phyloP scores from a whole-genome alignment of 2,329 filamentous ascomycete genomes.

The Salinomyces thailandicus region DNA sequence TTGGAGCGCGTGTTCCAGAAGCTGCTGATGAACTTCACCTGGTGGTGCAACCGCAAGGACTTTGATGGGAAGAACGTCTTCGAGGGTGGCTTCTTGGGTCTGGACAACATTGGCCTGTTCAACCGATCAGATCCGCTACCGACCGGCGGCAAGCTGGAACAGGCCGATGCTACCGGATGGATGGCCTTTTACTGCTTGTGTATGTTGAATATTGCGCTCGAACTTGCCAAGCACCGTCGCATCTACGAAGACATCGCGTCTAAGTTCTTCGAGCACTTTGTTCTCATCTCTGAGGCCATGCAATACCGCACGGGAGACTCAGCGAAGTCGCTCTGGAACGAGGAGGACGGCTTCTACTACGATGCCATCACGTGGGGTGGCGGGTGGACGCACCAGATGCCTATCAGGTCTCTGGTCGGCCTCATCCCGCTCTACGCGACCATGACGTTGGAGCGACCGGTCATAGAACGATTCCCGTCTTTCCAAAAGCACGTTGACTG shows the following conservation, averaged over 20 bases:
- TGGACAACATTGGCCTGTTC: slow-evolving; percentile 96
- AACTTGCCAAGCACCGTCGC: slow-evolving; percentile 86
- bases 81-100: slow-evolving; percentile 85
- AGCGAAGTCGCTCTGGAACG: slow-evolving; percentile 88
- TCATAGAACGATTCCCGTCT: slow-evolving; percentile 80
- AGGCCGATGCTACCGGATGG: slow-evolving; percentile 96
- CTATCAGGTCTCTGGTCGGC: slow-evolving; percentile 82
- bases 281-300: slow-evolving; percentile 97
- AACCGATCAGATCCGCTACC: slow-evolving; percentile 92
- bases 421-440: slow-evolving; percentile 90
- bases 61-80: slow-evolving; percentile 93
- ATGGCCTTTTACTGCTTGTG: slow-evolving; percentile 96
- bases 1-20: slow-evolving; percentile 96
- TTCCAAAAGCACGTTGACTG: slow-evolving; percentile 91
- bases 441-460: slow-evolving; percentile 81
- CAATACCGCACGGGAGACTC: slow-evolving; percentile 55
- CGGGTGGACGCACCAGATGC: slow-evolving; percentile 85
- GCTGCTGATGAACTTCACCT: slow-evolving; percentile 89
- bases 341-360: slow-evolving; percentile 95
- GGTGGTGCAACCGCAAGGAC: slow-evolving; percentile 98
- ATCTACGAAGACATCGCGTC: slow-evolving; percentile 95
- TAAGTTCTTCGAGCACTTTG: slow-evolving; percentile 98
- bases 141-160: slow-evolving; percentile 85
- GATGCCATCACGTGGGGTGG: slow-evolving; percentile 95
- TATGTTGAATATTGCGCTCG: slow-evolving; percentile 94